phyloP scores from a whole-genome alignment of 768 basidiomycete genomes.

The Suillus variegatus region DNA sequence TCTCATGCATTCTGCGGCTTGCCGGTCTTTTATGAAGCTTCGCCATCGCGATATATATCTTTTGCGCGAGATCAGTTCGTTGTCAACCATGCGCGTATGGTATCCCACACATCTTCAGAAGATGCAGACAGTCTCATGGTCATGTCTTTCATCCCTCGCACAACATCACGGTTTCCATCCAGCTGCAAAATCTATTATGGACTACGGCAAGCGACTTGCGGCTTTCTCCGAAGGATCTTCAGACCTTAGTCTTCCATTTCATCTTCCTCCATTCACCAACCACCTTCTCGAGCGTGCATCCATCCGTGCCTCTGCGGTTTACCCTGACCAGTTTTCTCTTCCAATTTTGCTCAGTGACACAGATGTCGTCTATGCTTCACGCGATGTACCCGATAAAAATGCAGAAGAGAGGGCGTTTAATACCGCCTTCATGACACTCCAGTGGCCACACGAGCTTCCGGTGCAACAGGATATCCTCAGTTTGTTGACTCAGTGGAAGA shows the following conservation, averaged over 20 bases:
- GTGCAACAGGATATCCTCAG: neutral
- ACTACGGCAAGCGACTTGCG: neutral
- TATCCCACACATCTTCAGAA: conserved; percentile 37
- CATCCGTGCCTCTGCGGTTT: conserved; percentile 7
- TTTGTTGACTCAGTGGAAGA: neutral
- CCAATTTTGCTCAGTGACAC: neutral
- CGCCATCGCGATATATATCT: conserved; percentile 28
- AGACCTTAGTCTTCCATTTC: neutral
- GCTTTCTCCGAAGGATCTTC: neutral
- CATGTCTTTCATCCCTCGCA: neutral
- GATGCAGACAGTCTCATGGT: conserved; percentile 39
- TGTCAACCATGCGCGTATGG: conserved; percentile 38
- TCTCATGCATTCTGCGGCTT: conserved; percentile 38
- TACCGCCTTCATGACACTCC: neutral
- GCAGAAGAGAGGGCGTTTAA: neutral
- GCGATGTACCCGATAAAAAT: neutral
- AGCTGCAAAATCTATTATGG: neutral
- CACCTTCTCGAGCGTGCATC: conserved; percentile 4
- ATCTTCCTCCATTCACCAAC: neutral
- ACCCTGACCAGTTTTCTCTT: neutral
- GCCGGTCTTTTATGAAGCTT: conserved; percentile 42
- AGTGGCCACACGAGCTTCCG: neutral
- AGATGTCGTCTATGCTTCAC: neutral
- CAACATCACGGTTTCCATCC: neutral
- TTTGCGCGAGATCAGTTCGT: conserved; percentile 32